These are phyloP conservation scores for Rhodotorula kratochvilovae DNA, from an alignment of 768 basidiomycete species.

Conservation along the genomic window DNA sequence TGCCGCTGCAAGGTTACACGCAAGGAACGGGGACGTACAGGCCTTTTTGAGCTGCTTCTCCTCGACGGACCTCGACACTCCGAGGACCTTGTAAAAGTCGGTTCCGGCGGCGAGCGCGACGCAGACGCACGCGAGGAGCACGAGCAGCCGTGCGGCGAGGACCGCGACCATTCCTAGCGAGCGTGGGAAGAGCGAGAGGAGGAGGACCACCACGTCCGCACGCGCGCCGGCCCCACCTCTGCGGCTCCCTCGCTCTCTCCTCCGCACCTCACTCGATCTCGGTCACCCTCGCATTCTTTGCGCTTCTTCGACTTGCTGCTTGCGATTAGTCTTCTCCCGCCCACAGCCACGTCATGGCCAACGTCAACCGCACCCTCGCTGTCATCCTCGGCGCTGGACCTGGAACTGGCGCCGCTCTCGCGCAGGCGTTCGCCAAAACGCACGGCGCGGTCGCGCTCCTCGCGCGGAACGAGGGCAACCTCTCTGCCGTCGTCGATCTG, in stretches of 20 bases:
- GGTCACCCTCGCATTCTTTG: too few species aligned
- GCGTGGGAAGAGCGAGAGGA: background rate
- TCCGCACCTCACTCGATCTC: too few species aligned
- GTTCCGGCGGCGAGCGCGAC: slow-evolving; percentile 47
- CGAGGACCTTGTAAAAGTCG: slow-evolving; percentile 77
- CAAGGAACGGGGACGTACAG: slow-evolving; percentile 5
- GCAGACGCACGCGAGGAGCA: slow-evolving; percentile 40
- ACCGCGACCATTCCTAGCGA: background rate
- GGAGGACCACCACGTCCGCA: too few species aligned
- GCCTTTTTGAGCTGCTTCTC: slow-evolving; percentile 31
- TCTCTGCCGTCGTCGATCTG: slow-evolving; percentile 7
- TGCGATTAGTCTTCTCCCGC: too few species aligned
- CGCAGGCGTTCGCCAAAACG: slow-evolving; percentile 14
- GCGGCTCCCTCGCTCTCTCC: too few species aligned
- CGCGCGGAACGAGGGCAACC: slow-evolving; percentile 21
- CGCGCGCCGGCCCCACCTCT: background rate
- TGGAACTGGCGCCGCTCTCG: slow-evolving; percentile 31
- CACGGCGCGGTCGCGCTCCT: slow-evolving; percentile 42
- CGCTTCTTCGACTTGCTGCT: too few species aligned
- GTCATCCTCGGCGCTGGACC: slow-evolving; percentile 32
- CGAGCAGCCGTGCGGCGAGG: slow-evolving; percentile 47
- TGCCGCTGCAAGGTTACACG: background rate
- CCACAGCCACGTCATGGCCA: background rate
- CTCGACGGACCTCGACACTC: slow-evolving; percentile 45
- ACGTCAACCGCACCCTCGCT: slow-evolving; percentile 2